A percentile compares a stretch with the other conserved stretches of the same genome.
Conservation (phyloP, 768 basidiomycete species). For the Tulasnella sp. region DNA sequence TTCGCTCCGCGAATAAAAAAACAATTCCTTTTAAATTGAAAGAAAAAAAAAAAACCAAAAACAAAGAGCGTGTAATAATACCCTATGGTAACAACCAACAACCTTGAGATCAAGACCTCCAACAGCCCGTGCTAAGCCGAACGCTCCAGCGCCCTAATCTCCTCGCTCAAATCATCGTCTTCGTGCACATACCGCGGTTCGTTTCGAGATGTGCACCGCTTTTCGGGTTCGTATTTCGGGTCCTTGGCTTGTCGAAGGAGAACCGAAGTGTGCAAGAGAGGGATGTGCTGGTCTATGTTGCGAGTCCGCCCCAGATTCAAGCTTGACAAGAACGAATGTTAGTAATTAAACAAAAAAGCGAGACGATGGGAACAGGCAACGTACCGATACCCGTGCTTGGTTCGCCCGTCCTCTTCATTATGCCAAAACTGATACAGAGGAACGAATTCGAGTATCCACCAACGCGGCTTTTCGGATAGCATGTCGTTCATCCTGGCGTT, state of each 20-base stretch:
- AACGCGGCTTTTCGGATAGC: background rate
- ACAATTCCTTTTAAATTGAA: too few relatives aligned
- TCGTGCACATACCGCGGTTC: background rate
- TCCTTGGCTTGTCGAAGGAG: background rate
- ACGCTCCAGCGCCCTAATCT: background rate
- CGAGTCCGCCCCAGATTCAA: background rate
- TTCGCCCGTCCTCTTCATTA: background rate
- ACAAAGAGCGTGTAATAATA: too few relatives aligned
- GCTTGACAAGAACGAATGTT: background rate
- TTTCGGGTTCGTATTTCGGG: background rate
- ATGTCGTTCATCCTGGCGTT: slow-evolving; percentile 15
- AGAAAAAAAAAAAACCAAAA: too few relatives aligned
- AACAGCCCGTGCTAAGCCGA: too few relatives aligned
- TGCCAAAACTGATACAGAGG: slow-evolving; percentile 21
- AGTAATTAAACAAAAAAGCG: too few relatives aligned
- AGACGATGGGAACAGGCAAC: too few relatives aligned
- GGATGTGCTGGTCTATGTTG: background rate
- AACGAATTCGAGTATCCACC: slow-evolving; percentile 34
- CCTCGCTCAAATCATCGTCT: background rate
- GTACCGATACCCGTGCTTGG: too few relatives aligned
- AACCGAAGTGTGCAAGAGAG: background rate
- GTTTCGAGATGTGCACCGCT: background rate
- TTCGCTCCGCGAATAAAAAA: too few relatives aligned
- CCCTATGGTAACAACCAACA: too few relatives aligned
- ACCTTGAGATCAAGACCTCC: too few relatives aligned